A percentile compares a stretch with the other conserved stretches of the same genome.
Evolutionary conservation across 2,329 filamentous ascomycete species (phyloP).

Genomic region (Colletotrichum euphorbiae): DNA sequence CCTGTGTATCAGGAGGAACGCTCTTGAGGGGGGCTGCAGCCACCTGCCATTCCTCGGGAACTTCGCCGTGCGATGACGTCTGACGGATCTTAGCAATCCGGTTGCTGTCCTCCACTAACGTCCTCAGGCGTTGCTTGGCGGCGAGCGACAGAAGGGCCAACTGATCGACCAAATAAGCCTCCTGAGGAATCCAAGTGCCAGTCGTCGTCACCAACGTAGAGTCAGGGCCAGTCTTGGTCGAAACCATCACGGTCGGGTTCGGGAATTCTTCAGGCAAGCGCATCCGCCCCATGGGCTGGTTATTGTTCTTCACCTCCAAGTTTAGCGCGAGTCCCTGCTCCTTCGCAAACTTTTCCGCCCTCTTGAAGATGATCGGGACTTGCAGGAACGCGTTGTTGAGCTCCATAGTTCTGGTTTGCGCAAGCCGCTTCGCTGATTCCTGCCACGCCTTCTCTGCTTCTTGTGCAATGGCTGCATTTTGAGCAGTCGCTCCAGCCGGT

Average conservation of each 20-base stretch:
- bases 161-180: constrained; percentile 83
- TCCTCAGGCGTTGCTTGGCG: constrained; percentile 81
- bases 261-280: constrained; percentile 62
- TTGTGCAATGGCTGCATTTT: constrained; percentile 75
- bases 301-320: constrained; percentile 63
- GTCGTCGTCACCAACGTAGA: constrained; percentile 71
- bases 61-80: constrained; percentile 80
- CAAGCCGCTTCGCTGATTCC: constrained; percentile 71
- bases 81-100: constrained; percentile 78
- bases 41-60: constrained; percentile 81
- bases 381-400: constrained; percentile 79
- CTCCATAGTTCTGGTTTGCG: constrained; percentile 73
- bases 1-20: constrained; percentile 28
- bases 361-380: constrained; percentile 70
- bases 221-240: constrained; percentile 69
- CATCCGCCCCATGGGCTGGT: constrained; percentile 60
- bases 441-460: constrained; percentile 74
- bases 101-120: constrained; percentile 81
- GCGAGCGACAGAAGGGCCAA: constrained; percentile 85
- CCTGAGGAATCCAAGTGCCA: constrained; percentile 79
- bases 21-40: constrained; percentile 69
- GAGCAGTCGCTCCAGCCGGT: constrained; percentile 56
- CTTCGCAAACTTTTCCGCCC: constrained; percentile 67
- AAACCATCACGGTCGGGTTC: constrained; percentile 64
- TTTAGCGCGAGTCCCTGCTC: constrained; percentile 69